These are phyloP conservation scores for Carex kokanica DNA, from an alignment of 176 grass and related monocot genomes.

Conservation along the genomic window DNA sequence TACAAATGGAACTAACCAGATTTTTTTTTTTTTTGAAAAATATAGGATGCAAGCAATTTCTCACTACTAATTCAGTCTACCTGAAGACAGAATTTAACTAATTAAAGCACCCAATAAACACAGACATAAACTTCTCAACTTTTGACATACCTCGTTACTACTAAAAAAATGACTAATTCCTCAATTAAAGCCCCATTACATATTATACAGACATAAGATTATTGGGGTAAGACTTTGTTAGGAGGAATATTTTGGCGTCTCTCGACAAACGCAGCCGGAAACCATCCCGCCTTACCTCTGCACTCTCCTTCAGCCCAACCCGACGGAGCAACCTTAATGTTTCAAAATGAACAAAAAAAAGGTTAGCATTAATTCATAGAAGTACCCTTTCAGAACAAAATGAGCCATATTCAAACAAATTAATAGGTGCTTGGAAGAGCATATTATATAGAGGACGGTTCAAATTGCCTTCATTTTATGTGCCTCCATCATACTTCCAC, in stretches of 20 bases:
- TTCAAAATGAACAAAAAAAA: slow-evolving; percentile 5
- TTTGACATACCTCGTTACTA: not conserved
- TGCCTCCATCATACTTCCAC: too few relatives aligned
- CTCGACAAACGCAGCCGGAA: slow-evolving; percentile 67
- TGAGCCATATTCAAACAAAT: not conserved
- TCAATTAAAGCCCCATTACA: not conserved
- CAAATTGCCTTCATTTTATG: too few relatives aligned
- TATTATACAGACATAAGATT: not conserved
- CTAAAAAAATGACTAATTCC: not conserved
- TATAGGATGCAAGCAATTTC: not conserved
- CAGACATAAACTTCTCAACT: slow-evolving; percentile 1
- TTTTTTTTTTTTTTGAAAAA: too few relatives aligned
- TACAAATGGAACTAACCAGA: not conserved
- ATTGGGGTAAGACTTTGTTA: slow-evolving; percentile 79
- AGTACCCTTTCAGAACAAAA: not conserved
- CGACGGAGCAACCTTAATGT: slow-evolving; percentile 54
- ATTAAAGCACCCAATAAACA: not conserved
- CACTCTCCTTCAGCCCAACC: slow-evolving; percentile 97
- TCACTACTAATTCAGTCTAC: not conserved
- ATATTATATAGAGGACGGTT: too few relatives aligned
- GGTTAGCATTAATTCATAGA: not conserved
- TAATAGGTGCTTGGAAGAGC: not conserved
- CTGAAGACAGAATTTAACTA: not conserved
- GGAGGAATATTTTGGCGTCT: slow-evolving; percentile 75
- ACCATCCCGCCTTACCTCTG: slow-evolving; percentile 87